phyloP scores from a whole-genome alignment of 2,329 filamentous ascomycete species.

The Plenodomus tracheiphilus region DNA sequence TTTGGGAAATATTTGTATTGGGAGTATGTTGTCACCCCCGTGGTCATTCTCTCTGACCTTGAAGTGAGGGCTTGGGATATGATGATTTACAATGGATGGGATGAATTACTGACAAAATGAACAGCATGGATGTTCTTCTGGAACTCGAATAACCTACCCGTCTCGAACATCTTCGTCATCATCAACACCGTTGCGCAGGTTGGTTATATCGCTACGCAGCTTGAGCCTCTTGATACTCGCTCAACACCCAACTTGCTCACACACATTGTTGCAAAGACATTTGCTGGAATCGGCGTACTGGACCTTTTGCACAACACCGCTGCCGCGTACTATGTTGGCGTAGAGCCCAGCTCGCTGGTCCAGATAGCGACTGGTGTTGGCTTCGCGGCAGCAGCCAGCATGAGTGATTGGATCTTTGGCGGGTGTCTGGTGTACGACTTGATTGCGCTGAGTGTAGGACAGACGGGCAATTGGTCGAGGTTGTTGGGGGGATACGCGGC shows the following conservation, averaged over 20 bases:
- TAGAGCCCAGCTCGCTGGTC: constrained; percentile 51
- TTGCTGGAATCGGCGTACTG: constrained; percentile 63
- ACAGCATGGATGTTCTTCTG: constrained; percentile 65
- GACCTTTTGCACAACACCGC: constrained; percentile 63
- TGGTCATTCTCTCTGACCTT: no score
- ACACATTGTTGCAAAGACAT: constrained; percentile 62
- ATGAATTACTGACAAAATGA: not conserved
- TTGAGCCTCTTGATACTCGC: constrained; percentile 54
- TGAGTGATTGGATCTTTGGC: constrained; percentile 64
- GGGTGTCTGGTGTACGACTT: constrained; percentile 63
- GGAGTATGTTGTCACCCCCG: constrained; percentile 53
- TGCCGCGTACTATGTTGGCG: constrained; percentile 58
- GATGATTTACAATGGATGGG: not conserved
- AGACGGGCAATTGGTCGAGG: constrained; percentile 56
- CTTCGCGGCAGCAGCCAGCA: constrained; percentile 54
- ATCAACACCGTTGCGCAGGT: constrained; percentile 60
- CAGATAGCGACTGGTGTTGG: constrained; percentile 59
- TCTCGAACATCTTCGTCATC: constrained; percentile 59
- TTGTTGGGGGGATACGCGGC: constrained; percentile 57
- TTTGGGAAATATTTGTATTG: constrained; percentile 62
- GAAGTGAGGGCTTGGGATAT: no score
- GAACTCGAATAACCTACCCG: constrained; percentile 57
- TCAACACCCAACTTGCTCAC: constrained; percentile 59
- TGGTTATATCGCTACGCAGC: constrained; percentile 55
- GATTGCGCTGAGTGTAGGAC: constrained; percentile 57